These are phyloP conservation scores for Candida succiphila DNA, from an alignment of 805 yeast genomes.

Conservation along the genomic window DNA sequence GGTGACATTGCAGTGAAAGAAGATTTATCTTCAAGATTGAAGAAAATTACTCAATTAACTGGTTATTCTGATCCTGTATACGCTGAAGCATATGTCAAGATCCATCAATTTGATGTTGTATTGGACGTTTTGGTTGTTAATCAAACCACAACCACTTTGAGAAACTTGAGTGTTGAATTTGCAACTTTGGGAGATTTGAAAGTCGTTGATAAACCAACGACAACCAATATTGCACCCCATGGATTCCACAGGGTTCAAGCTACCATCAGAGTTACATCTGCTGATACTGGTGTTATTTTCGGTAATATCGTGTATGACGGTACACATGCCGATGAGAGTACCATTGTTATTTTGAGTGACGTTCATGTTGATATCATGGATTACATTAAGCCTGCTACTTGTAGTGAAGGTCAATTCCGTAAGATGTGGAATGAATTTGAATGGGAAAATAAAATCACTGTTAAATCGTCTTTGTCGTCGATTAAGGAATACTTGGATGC, in stretches of 20 bases:
- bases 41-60: constrained; percentile 87
- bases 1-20: constrained; percentile 41
- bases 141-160: constrained; percentile 85
- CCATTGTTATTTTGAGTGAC: constrained; percentile 86
- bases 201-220: constrained; percentile 83
- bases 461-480: constrained; percentile 56
- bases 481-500: constrained; percentile 72
- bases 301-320: constrained; percentile 98
- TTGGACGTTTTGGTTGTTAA: constrained; percentile 89
- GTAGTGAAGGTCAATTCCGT: constrained; percentile 85
- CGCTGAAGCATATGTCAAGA: constrained; percentile 93
- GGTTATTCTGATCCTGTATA: constrained; percentile 97
- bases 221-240: constrained; percentile 93
- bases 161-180: constrained; percentile 88
- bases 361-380: constrained; percentile 96
- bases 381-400: constrained; percentile 90
- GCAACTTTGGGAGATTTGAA: constrained; percentile 94
- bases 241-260: constrained; percentile 87
- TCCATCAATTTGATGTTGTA: constrained; percentile 94
- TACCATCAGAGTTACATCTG: constrained; percentile 89
- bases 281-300: constrained; percentile 96
- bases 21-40: constrained; percentile 66
- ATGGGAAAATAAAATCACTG: constrained; percentile 97
- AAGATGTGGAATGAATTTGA: constrained; percentile 99
- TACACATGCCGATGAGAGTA: constrained; percentile 80